These are phyloP conservation scores for Mediolabrus comicus DNA, from an alignment of 108 stramenopile species.

Conservation along the genomic window DNA sequence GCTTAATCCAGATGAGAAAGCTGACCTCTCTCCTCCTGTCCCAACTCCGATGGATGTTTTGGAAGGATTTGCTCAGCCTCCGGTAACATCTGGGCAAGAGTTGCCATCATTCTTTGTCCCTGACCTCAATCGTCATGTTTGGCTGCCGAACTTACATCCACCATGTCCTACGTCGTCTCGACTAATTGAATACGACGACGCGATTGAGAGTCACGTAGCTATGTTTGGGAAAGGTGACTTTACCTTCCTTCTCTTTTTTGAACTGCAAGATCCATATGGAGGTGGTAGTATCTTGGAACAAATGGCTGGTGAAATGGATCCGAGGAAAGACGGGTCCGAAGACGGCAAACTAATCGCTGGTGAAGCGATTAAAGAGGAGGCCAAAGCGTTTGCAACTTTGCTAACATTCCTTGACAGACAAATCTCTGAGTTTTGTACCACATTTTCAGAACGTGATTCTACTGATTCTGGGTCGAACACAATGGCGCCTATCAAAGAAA, in stretches of 20 bases:
- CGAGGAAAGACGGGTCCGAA: background rate
- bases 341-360: conserved; percentile 9
- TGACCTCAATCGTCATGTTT: conserved; percentile 46
- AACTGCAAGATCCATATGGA: conserved; percentile 4
- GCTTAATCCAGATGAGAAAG: background rate
- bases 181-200: conserved; percentile 7
- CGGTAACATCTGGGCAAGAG: background rate
- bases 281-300: conserved; percentile 2
- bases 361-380: conserved; percentile 11
- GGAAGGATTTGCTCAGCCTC: background rate
- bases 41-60: conserved; percentile 29
- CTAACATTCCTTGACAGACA: conserved; percentile 16
- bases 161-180: background rate
- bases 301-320: conserved; percentile 8
- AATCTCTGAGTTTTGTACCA: conserved; percentile 19
- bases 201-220: conserved; percentile 32
- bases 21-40: conserved; percentile 17
- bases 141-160: conserved; percentile 57
- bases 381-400: conserved; percentile 14
- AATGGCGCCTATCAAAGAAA: conserved; percentile 6
- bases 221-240: conserved; percentile 38
- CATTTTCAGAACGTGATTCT: conserved; percentile 18
- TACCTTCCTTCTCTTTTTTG: conserved; percentile 49
- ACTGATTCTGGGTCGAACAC: conserved; percentile 15
- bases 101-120: conserved; percentile 43